Percentiles rank a stretch among this genome's conserved stretches.
phyloP scores from a whole-genome alignment of 129 eudicot species.

The Flaveria sonorensis region DNA sequence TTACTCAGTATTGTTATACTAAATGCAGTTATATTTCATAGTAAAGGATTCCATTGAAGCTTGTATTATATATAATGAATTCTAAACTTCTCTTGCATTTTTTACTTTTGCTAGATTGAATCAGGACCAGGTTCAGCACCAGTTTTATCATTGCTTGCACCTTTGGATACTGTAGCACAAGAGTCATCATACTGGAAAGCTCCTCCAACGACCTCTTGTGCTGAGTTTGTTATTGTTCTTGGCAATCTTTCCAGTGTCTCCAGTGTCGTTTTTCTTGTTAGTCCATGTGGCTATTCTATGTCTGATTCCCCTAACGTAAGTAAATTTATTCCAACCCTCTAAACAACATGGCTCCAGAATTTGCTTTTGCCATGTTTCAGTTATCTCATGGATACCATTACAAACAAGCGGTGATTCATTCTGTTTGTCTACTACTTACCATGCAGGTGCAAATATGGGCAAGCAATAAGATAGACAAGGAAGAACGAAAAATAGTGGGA shows the following conservation, averaged over 20 bases:
- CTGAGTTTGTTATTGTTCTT: conserved; percentile 78
- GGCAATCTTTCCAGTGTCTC: conserved; percentile 74
- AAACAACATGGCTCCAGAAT: background rate
- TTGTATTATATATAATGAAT: background rate
- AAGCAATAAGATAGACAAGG: conserved; percentile 77
- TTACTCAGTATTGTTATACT: background rate
- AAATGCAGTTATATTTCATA: background rate
- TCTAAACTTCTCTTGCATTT: conserved; percentile 16
- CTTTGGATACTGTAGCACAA: conserved; percentile 64
- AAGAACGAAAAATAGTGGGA: conserved; percentile 78
- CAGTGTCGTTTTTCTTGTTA: conserved; percentile 66
- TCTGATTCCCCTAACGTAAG: conserved; percentile 91
- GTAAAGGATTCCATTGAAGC: background rate
- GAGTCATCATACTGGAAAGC: conserved; percentile 81
- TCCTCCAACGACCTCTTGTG: conserved; percentile 59
- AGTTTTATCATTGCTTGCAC: conserved; percentile 69
- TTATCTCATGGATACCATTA: conserved; percentile 8
- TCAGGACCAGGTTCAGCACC: conserved; percentile 91
- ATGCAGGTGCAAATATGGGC: conserved; percentile 92
- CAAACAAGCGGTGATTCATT: background rate
- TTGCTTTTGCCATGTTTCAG: background rate
- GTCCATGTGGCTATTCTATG: conserved; percentile 85
- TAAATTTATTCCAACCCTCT: conserved; percentile 24
- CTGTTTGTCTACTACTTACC: conserved; percentile 3
- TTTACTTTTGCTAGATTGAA: conserved; percentile 54